phyloP scores from a whole-genome alignment of 495 filamentous ascomycete species.

The Annulohypoxylon bovei region DNA sequence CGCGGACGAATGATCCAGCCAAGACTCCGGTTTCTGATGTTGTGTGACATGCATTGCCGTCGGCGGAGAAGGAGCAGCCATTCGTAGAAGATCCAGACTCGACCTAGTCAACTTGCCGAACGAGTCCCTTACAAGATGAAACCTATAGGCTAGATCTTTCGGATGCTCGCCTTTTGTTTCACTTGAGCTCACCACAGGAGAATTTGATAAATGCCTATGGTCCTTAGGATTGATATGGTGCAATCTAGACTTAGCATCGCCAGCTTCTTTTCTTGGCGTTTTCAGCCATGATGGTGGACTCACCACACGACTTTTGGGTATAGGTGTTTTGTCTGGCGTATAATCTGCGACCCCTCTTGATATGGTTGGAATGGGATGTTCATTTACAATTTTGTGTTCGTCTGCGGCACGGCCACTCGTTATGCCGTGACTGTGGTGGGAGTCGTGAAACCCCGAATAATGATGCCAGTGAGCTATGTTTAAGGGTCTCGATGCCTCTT shows the following conservation, averaged over 20 bases:
- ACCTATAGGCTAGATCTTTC: background rate
- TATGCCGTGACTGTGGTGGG: background rate
- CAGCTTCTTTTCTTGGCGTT: slow-evolving; percentile 42
- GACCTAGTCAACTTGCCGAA: slow-evolving; percentile 2
- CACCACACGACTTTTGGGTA: slow-evolving; percentile 43
- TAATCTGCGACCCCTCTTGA: background rate
- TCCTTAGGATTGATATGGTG: slow-evolving; percentile 20
- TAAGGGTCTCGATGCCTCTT: background rate
- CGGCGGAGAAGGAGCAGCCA: slow-evolving; percentile 33
- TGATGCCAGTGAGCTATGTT: slow-evolving; percentile 9
- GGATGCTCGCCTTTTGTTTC: background rate
- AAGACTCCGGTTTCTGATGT: slow-evolving; percentile 36
- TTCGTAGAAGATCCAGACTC: slow-evolving; percentile 21
- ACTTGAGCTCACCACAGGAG: background rate
- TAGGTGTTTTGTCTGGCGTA: background rate
- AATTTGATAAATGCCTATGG: background rate
- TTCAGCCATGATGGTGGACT: slow-evolving; percentile 53
- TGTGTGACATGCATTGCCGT: slow-evolving; percentile 39
- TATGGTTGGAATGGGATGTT: background rate
- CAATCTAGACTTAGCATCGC: slow-evolving; percentile 34
- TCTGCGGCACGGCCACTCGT: background rate
- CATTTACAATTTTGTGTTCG: background rate
- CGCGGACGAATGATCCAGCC: slow-evolving; percentile 15
- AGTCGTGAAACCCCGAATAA: slow-evolving; percentile 13
- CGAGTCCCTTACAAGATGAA: background rate